These are phyloP conservation scores for Kodamaea anthophila DNA, from an alignment of 1,139 yeast species.

Conservation along the genomic window DNA sequence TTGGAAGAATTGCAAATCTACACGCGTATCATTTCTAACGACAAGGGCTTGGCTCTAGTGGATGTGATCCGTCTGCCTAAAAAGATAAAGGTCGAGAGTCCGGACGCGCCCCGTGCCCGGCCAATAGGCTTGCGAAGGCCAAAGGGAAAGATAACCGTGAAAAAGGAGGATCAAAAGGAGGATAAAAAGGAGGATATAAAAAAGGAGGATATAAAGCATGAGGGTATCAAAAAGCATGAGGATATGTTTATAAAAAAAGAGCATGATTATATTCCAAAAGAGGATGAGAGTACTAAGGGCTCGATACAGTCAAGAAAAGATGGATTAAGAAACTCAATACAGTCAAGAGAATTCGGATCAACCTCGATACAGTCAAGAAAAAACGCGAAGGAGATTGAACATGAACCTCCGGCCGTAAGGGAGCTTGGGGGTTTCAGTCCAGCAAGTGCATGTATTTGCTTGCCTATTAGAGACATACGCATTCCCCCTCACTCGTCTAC, in stretches of 20 bases:
- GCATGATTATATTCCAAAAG: background rate
- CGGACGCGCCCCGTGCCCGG: constrained; percentile 4
- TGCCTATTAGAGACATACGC: too few species aligned
- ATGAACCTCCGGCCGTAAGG: background rate
- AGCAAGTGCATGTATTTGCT: too few species aligned
- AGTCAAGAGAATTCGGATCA: too few species aligned
- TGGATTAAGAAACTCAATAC: too few species aligned
- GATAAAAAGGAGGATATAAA: background rate
- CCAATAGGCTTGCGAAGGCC: constrained; percentile 9
- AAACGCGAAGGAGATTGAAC: too few species aligned
- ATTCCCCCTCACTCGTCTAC: constrained; percentile 10
- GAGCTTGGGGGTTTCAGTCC: too few species aligned
- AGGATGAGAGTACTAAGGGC: background rate
- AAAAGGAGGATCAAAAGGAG: background rate
- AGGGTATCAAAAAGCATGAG: background rate
- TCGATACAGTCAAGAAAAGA: too few species aligned
- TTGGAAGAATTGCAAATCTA: constrained; percentile 9
- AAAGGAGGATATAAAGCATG: background rate
- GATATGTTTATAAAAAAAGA: background rate
- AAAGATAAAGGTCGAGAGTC: constrained; percentile 1
- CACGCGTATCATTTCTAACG: constrained; percentile 7
- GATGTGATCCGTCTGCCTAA: constrained; percentile 7
- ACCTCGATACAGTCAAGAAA: too few species aligned
- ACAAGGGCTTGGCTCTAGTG: constrained; percentile 5
- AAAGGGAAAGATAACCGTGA: background rate